A percentile compares a stretch with the other conserved stretches of the same genome.
Conservation (phyloP, 805 yeast genomes). For the Candida morakotiae region DNA sequence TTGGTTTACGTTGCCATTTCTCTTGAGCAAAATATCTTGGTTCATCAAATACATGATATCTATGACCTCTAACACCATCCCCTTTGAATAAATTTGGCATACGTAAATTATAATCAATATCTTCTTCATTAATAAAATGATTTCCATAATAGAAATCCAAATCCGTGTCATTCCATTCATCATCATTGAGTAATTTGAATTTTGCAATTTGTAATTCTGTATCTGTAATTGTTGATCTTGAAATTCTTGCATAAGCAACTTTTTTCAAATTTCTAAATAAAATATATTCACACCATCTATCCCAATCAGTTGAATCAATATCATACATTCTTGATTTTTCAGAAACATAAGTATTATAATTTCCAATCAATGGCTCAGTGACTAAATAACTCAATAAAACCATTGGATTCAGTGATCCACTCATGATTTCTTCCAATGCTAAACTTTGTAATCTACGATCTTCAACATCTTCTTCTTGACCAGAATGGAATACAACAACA, state of each 20-base stretch:
- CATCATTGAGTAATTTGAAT: conserved; percentile 54
- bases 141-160: conserved; percentile 49
- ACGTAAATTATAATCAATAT: conserved; percentile 57
- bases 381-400: conserved; percentile 87
- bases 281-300: conserved; percentile 98
- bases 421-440: conserved; percentile 77
- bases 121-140: conserved; percentile 49
- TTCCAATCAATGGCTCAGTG: conserved; percentile 81
- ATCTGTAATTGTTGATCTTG: conserved; percentile 91
- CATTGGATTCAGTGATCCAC: conserved; percentile 74
- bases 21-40: conserved; percentile 69
- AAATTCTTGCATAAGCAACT: conserved; percentile 89
- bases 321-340: conserved; percentile 84
- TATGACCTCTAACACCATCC: conserved; percentile 90
- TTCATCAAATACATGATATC: conserved; percentile 90
- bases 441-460: conserved; percentile 86
- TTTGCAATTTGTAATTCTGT: conserved; percentile 96
- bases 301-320: conserved; percentile 90
- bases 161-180: conserved; percentile 28
- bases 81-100: conserved; percentile 82
- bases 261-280: conserved; percentile 81
- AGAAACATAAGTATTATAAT: conserved; percentile 88
- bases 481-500: conserved; percentile 95
- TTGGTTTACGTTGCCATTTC: conserved; percentile 6
- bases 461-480: conserved; percentile 96